A percentile compares a stretch with the other conserved stretches of the same genome.
Evolutionary conservation across 768 basidiomycete species (phyloP).

Genomic region (Termitomyces sp.): DNA sequence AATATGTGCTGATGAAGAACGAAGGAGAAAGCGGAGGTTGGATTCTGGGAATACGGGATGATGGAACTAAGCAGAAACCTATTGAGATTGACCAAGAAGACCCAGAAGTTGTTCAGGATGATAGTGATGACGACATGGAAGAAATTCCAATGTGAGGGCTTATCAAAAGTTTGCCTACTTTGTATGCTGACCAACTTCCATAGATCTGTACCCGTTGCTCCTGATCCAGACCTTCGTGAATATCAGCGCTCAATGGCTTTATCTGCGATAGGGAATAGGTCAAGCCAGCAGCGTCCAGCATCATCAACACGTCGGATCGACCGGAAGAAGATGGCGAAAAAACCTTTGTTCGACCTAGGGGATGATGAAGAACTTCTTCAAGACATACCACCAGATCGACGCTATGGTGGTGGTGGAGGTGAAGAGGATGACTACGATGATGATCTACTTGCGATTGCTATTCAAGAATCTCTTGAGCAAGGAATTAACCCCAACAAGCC

Average conservation of each 20-base stretch:
- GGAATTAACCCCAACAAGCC: not conserved
- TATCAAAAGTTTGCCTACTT: slow-evolving; percentile 2
- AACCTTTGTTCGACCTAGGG: slow-evolving; percentile 48
- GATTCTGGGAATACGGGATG: slow-evolving; percentile 88
- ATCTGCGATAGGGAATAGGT: slow-evolving; percentile 47
- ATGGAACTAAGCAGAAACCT: slow-evolving; percentile 79
- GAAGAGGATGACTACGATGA: slow-evolving; percentile 46
- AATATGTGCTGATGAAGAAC: slow-evolving; percentile 95
- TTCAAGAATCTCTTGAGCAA: slow-evolving; percentile 56
- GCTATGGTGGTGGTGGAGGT: slow-evolving; percentile 17
- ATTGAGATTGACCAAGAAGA: slow-evolving; percentile 79
- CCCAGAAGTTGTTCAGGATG: slow-evolving; percentile 22
- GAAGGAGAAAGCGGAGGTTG: slow-evolving; percentile 85
- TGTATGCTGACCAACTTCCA: not conserved
- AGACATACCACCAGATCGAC: not conserved
- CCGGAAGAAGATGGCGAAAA: slow-evolving; percentile 26
- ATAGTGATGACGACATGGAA: slow-evolving; percentile 70
- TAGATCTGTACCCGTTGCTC: slow-evolving; percentile 28
- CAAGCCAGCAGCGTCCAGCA: slow-evolving; percentile 30
- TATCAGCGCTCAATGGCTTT: slow-evolving; percentile 60
- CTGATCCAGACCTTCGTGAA: slow-evolving; percentile 61
- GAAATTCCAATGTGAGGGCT: slow-evolving; percentile 62
- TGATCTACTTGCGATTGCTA: slow-evolving; percentile 46
- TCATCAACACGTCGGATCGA: slow-evolving; percentile 24
- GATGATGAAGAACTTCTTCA: slow-evolving; percentile 36